A percentile compares a stretch with the other conserved stretches of the same genome.
Conservation (phyloP, 2,329 filamentous ascomycete genomes). For the Fusarium succisae region DNA sequence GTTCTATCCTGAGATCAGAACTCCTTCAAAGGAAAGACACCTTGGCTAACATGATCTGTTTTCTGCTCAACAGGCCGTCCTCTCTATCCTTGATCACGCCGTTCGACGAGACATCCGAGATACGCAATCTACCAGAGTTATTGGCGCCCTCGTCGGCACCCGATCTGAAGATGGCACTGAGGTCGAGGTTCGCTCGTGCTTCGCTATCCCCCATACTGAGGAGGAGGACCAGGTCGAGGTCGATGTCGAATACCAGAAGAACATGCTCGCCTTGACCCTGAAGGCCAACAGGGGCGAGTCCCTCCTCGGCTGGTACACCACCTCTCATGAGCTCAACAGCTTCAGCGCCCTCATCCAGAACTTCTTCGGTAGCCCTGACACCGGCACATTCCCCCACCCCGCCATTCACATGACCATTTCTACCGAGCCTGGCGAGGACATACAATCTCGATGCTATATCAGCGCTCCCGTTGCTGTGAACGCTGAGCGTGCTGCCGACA, state of each 20-base stretch:
- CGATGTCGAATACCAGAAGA: slow-evolving; percentile 99
- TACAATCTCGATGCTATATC: slow-evolving; percentile 94
- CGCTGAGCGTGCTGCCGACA: slow-evolving; percentile 92
- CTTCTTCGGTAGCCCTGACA: slow-evolving; percentile 97
- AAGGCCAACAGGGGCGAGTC: slow-evolving; percentile 94
- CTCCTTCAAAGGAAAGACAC: background rate
- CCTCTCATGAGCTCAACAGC: slow-evolving; percentile 94
- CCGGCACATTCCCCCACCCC: slow-evolving; percentile 97
- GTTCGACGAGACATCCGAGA: slow-evolving; percentile 80
- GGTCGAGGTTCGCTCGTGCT: slow-evolving; percentile 94
- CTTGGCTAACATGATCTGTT: slow-evolving; percentile 16
- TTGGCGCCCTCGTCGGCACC: slow-evolving; percentile 92
- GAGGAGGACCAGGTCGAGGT: slow-evolving; percentile 99
- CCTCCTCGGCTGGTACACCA: slow-evolving; percentile 98
- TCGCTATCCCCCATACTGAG: slow-evolving; percentile 98
- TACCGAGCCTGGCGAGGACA: slow-evolving; percentile 86
- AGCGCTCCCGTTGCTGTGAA: slow-evolving; percentile 94
- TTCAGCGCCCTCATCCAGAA: slow-evolving; percentile 98
- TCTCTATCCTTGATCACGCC: slow-evolving; percentile 92
- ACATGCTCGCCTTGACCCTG: slow-evolving; percentile 95
- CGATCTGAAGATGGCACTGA: slow-evolving; percentile 97
- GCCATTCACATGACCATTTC: slow-evolving; percentile 96
- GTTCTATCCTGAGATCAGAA: background rate
- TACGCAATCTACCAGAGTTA: slow-evolving; percentile 92
- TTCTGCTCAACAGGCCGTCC: slow-evolving; percentile 62